A percentile compares a stretch with the other conserved stretches of the same genome.
Conservation (phyloP, 495 filamentous ascomycete species). For the Podospora fimiseda region DNA sequence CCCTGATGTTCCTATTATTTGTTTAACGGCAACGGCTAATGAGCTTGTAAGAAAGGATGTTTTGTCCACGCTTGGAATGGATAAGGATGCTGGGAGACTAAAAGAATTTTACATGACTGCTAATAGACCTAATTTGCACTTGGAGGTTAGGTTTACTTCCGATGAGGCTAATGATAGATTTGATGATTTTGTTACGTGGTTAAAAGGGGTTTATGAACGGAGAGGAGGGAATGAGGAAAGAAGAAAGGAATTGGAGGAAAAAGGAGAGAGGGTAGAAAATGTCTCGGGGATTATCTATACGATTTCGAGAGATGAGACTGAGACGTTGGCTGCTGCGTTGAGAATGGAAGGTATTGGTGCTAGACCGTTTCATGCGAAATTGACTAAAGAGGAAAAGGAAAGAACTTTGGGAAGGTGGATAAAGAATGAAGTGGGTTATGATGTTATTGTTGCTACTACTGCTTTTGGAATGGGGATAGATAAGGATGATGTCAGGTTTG, state of each 20-base stretch:
- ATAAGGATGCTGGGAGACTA: conserved; percentile 45
- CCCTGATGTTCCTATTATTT: conserved; percentile 81
- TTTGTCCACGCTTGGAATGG: conserved; percentile 63
- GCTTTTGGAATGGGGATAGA: conserved; percentile 98
- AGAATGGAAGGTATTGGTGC: conserved; percentile 58
- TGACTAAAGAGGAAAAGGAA: conserved; percentile 55
- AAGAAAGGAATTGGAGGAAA: conserved; percentile 42
- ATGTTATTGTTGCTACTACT: conserved; percentile 89
- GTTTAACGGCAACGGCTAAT: conserved; percentile 87
- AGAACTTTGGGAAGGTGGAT: conserved; percentile 68
- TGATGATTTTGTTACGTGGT: conserved; percentile 63
- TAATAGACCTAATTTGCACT: conserved; percentile 78
- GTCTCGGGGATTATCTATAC: conserved; percentile 90
- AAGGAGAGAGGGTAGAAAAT: conserved; percentile 48
- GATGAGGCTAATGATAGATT: conserved; percentile 67
- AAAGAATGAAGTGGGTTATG: conserved; percentile 63
- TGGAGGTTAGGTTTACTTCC: conserved; percentile 80
- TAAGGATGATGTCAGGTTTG: conserved; percentile 87
- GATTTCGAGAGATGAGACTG: conserved; percentile 68
- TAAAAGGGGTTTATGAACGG: conserved; percentile 61
- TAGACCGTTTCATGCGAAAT: conserved; percentile 63
- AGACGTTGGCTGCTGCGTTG: conserved; percentile 61
- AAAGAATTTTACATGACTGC: conserved; percentile 75
- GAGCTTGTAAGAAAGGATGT: conserved; percentile 72
- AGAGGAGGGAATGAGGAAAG: conserved; percentile 46